Evolutionary conservation across 176 grass and related monocot species (phyloP), one percentile per base, ranked within the genome.

Genomic region (Juncus effusus): DNA sequence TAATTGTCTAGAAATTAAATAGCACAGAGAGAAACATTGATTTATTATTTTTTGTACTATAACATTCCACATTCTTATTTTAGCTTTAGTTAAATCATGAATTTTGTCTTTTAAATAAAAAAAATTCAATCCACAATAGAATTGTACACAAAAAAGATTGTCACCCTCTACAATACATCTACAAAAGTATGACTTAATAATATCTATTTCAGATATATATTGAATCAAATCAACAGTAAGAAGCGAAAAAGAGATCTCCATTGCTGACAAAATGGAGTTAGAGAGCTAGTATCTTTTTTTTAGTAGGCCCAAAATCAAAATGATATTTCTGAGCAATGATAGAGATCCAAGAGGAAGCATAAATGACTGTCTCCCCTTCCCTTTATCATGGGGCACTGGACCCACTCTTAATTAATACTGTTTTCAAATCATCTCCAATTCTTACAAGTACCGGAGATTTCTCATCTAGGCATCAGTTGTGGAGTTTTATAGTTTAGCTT

Each of bases 301-400:
- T 28, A 28, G 19, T 28, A 28, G 19, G 19, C 19, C 19, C 19
- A 28, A 28, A 28, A 54, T 52, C 42, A 63, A 54, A 19, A 16
- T 71, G 67, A 59, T 19, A 58, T 59, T 35, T 16, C 36, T 71
- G 67, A 10, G 42, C 8, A 71, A 71, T 71, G 67, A 71, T 71
- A 71, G 53, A 71, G 67, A 71, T 56, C 19, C 35, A 15, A 54
- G 52, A 10, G 38, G 67, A 59, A 58, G 67, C 67, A 57, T 71
- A 44, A 71, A 71, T 71, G 53, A 44, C 44, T 59, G 53, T 59
- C 67, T 28, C 53, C 53, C 10, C 38, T 71, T 71, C 67, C 56
- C 53, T 71, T 71, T 71, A 71, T 41, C 56, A 51, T 56, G 54
- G 53, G 42, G 53, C 36, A 5, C 35, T 59, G 38, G n/a, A 10